These are phyloP conservation scores for Crithidia acanthocephali DNA, from an alignment of 208 protist species.

Conservation along the genomic window DNA sequence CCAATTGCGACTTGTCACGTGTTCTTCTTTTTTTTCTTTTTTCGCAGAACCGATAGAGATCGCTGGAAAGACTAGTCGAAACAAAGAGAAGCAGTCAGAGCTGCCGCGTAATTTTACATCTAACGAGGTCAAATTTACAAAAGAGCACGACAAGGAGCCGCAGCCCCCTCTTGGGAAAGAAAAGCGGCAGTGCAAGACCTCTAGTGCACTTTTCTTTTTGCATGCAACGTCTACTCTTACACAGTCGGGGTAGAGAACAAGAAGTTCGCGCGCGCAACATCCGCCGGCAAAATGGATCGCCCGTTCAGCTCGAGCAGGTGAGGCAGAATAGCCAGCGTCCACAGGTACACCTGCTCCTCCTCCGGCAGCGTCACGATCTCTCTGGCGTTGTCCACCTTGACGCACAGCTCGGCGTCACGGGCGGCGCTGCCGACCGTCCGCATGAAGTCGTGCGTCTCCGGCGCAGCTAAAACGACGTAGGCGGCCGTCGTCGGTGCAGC, in stretches of 20 bases:
- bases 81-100: no score
- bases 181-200: no score
- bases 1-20: no score
- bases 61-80: no score
- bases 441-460: constrained; percentile 35
- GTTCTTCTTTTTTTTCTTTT: no score
- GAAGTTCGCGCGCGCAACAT: constrained; percentile 50
- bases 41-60: no score
- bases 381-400: constrained; percentile 22
- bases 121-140: no score
- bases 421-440: constrained; percentile 32
- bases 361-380: constrained; percentile 42
- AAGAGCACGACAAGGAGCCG: no score
- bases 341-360: constrained; percentile 40
- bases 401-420: constrained; percentile 25
- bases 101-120: no score
- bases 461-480: constrained; percentile 39
- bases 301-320: constrained; percentile 51
- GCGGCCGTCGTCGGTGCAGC: constrained; percentile 24
- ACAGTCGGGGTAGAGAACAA: constrained; percentile 42
- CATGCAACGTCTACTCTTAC: no score
- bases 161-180: no score
- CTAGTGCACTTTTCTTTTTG: no score
- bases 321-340: constrained; percentile 47
- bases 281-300: constrained; percentile 23